Percentiles rank a stretch among this genome's conserved stretches.
phyloP scores from a whole-genome alignment of 768 basidiomycete genomes.

The Pseudohyphozyma bogoriensis region DNA sequence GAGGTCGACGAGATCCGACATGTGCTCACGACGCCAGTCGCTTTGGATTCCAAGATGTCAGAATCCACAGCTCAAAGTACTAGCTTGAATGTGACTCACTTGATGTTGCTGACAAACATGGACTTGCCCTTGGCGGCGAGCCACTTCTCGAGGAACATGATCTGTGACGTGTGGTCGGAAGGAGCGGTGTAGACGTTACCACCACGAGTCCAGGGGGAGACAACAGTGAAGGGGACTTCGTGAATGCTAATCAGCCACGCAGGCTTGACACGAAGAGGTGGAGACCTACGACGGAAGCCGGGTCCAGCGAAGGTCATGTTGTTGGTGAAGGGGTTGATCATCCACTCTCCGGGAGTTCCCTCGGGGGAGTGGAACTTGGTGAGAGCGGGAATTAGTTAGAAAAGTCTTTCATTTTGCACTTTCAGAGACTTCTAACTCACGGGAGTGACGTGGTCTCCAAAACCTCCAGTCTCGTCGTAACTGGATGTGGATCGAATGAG shows the following conservation, averaged over 20 bases:
- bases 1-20: constrained; percentile 23
- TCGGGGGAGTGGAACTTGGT: not conserved
- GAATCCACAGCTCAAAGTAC: not conserved
- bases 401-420: no score
- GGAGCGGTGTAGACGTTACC: not conserved
- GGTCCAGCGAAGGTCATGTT: not conserved
- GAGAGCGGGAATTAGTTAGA: no score
- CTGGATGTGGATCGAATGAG: no score
- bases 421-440: no score
- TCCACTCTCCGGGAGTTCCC: not conserved
- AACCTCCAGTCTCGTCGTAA: no score
- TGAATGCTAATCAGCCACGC: not conserved
- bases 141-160: not conserved
- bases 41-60: not conserved
- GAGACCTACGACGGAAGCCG: not conserved
- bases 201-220: not conserved
- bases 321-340: not conserved
- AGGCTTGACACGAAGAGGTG: no score
- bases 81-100: not conserved
- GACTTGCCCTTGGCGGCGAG: not conserved
- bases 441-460: no score
- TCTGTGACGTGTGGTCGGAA: not conserved
- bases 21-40: constrained; percentile 24
- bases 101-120: not conserved
- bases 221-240: not conserved